Evolutionary conservation across 306 rosid genomes (phyloP), one percentile per base, ranked within the genome.

Genomic region (Glycyrrhiza uralensis): DNA sequence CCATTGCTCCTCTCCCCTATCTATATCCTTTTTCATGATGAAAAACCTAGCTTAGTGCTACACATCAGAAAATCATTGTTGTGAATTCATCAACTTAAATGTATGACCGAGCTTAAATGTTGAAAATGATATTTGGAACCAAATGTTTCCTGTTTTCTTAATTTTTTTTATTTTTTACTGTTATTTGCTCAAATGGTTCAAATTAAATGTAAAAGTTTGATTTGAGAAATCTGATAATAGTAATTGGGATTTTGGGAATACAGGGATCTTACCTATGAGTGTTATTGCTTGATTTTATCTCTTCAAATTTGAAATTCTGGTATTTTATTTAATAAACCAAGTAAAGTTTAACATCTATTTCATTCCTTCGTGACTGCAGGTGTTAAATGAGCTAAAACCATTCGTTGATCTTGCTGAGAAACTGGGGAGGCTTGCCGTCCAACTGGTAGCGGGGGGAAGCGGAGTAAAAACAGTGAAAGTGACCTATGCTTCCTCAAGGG

Each of bases 401-500:
- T 95, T 61, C 75, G 97, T 95, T 58, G 96, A 76, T 58, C 96
- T 95, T 66, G 91, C 97, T 23, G 99, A 95, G 87, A 95, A 89
- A 66, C 81, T 95, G 45, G 99, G 99, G 18, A 91, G 96, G 65
- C 84, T 95, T 72, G 97, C 97, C 41, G 96, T 95, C 46, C 99
- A 95, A 82, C 81, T 95, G 66, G 99, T 95, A 36, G 92, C 99
- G 0, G 99, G 99, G 75, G 99, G 99, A 70, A 91, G 96, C 42
- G 99, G 99, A 39, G 96, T 95, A 44, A 95, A 95, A 78, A 86
- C 77, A 22, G 97, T 95, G 63, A 91, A 89, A 82, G 99, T 95
- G 49, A 70, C 93, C 19, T 95, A 95, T 64, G 91, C 92, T 32
- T 91, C 97, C 22, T 72, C 96, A 0, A 89, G 99, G 81, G 97